Evolutionary conservation across 2,329 filamentous ascomycete species (phyloP).

Genomic region (Colletotrichum sp.): DNA sequence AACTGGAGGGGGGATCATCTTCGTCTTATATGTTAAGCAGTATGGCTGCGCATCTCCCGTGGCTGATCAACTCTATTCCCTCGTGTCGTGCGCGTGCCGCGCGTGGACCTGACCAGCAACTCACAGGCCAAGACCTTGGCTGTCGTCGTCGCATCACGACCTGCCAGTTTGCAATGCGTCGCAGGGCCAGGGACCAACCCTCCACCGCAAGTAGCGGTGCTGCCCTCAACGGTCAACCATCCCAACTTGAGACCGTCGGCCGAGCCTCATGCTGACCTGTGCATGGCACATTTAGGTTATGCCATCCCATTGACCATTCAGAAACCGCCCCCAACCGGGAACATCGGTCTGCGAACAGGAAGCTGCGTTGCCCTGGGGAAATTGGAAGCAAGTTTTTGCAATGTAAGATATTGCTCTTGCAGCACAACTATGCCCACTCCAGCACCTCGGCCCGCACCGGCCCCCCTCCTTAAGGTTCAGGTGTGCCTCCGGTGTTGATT

Average conservation of each 20-base stretch:
- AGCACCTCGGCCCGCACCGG: conserved; percentile 13
- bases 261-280: background rate
- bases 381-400: background rate
- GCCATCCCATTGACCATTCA: background rate
- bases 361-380: background rate
- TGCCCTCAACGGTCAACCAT: background rate
- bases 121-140: conserved; percentile 2
- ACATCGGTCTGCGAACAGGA: background rate
- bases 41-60: background rate
- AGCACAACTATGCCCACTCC: conserved; percentile 5
- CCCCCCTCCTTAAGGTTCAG: background rate
- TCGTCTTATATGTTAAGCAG: background rate
- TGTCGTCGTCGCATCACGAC: background rate
- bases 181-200: background rate
- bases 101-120: background rate
- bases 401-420: background rate
- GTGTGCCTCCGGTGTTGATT: background rate
- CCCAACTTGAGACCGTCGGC: background rate
- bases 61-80: background rate
- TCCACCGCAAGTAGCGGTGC: background rate
- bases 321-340: background rate
- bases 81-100: background rate
- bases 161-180: background rate
- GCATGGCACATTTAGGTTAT: background rate
- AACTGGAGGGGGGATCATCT: background rate